Evolutionary conservation across 495 filamentous ascomycete genomes (phyloP).

Genomic region (Penicillium chermesinum): DNA sequence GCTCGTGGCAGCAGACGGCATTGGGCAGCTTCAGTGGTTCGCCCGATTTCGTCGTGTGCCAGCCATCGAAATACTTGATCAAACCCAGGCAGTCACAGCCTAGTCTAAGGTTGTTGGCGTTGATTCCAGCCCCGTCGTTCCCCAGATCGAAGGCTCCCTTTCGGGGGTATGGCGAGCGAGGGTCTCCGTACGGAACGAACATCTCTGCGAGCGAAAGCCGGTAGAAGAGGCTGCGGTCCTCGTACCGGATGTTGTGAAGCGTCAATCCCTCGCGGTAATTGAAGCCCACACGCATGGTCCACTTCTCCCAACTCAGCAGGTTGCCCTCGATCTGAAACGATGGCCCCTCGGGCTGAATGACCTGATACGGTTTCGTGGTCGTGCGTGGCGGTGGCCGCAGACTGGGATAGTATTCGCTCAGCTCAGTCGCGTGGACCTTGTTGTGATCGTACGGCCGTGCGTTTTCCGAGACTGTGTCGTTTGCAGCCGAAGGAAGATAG

Average conservation of each 20-base stretch:
- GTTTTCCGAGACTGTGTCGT: conserved; percentile 20
- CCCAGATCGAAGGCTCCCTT: conserved; percentile 70
- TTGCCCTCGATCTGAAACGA: conserved; percentile 54
- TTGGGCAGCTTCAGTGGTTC: conserved; percentile 49
- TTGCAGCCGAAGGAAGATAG: conserved; percentile 28
- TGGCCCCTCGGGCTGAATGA: conserved; percentile 72
- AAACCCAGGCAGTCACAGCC: conserved; percentile 62
- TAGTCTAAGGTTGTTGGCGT: conserved; percentile 56
- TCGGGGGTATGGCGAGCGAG: conserved; percentile 57
- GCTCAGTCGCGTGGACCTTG: conserved; percentile 38
- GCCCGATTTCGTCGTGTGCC: conserved; percentile 48
- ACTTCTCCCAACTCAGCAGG: conserved; percentile 57
- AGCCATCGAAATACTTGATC: conserved; percentile 59
- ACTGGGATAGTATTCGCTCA: conserved; percentile 64
- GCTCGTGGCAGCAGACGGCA: conserved; percentile 61
- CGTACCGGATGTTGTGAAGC: conserved; percentile 61
- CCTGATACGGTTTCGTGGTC: conserved; percentile 68
- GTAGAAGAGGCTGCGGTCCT: conserved; percentile 62
- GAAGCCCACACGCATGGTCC: conserved; percentile 60
- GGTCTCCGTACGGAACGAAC: conserved; percentile 63
- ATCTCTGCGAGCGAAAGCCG: conserved; percentile 70
- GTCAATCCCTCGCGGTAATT: conserved; percentile 61
- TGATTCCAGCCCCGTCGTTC: conserved; percentile 59
- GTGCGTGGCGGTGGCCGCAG: conserved; percentile 45
- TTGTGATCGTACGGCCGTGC: conserved; percentile 20